phyloP scores from a whole-genome alignment of 805 yeast species.

The Candida verbasci region DNA sequence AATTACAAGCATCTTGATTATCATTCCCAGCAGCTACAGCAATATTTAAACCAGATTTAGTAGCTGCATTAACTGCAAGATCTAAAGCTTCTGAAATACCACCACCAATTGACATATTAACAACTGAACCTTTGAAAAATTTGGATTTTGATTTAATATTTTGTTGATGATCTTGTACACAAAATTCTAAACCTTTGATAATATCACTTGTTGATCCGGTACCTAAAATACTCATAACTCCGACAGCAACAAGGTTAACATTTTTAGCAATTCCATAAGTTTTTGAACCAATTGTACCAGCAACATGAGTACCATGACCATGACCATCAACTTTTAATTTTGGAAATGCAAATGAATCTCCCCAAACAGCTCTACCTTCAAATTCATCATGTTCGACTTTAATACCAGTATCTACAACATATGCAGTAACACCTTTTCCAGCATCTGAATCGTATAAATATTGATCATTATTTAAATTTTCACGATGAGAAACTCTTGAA shows the following conservation, averaged over 20 bases:
- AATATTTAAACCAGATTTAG: slow-evolving; percentile 51
- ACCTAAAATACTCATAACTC: slow-evolving; percentile 38
- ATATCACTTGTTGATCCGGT: slow-evolving; percentile 39
- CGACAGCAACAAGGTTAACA: slow-evolving; percentile 36
- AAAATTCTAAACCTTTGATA: slow-evolving; percentile 38
- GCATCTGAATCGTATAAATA: slow-evolving; percentile 37
- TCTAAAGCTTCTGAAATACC: slow-evolving; percentile 54
- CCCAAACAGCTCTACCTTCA: slow-evolving; percentile 56
- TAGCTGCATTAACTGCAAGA: slow-evolving; percentile 56
- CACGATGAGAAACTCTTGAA: slow-evolving; percentile 33
- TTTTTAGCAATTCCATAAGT: slow-evolving; percentile 80
- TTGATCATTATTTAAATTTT: slow-evolving; percentile 17
- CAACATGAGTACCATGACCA: slow-evolving; percentile 95
- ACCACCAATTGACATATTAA: slow-evolving; percentile 62
- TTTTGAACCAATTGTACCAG: slow-evolving; percentile 78
- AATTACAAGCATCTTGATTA: slow-evolving; percentile 54
- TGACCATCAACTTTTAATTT: slow-evolving; percentile 49
- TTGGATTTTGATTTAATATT: slow-evolving; percentile 20
- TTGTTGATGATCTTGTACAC: slow-evolving; percentile 31
- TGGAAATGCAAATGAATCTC: slow-evolving; percentile 39
- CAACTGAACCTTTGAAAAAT: slow-evolving; percentile 57
- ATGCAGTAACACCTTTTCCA: slow-evolving; percentile 56
- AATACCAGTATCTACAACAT: slow-evolving; percentile 86
- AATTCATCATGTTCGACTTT: slow-evolving; percentile 55
- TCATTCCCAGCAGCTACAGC: slow-evolving; percentile 66